phyloP scores from a whole-genome alignment of 2,329 filamentous ascomycete genomes.

The Fusarium agapanthi region DNA sequence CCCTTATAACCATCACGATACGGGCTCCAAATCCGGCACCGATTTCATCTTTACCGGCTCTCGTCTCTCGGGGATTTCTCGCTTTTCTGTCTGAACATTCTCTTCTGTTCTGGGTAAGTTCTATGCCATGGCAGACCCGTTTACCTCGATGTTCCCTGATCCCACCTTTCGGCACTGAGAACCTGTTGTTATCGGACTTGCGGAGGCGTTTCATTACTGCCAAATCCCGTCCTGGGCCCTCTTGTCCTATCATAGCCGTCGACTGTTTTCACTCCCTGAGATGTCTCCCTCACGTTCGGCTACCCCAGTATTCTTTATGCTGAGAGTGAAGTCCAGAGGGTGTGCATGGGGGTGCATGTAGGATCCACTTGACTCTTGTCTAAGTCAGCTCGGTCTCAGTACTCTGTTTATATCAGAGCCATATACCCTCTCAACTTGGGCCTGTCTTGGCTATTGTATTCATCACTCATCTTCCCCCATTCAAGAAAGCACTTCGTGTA shows the following conservation, averaged over 20 bases:
- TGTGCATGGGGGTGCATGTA: constrained; percentile 37
- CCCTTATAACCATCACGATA: constrained; percentile 21
- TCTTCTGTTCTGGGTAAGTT: constrained; percentile 38
- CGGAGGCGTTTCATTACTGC: constrained; percentile 32
- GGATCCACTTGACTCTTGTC: constrained; percentile 44
- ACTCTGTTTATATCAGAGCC: constrained; percentile 40
- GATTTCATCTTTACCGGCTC: constrained; percentile 11
- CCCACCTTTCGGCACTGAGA: constrained; percentile 35
- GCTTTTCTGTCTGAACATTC: constrained; percentile 23
- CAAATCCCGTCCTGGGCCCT: not conserved
- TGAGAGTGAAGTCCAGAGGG: constrained; percentile 24
- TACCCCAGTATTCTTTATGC: not conserved
- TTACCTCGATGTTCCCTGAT: constrained; percentile 26
- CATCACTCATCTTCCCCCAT: constrained; percentile 13
- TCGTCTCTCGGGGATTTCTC: constrained; percentile 36
- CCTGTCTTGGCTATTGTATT: constrained; percentile 1
- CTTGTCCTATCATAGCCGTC: constrained; percentile 28
- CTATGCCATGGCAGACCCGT: constrained; percentile 23
- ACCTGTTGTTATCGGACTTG: constrained; percentile 35
- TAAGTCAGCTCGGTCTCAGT: constrained; percentile 42
- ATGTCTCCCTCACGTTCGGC: constrained; percentile 11
- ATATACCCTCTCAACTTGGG: constrained; percentile 30
- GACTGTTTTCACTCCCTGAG: constrained; percentile 16
- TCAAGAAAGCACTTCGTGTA: constrained; percentile 51
- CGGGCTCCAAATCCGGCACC: constrained; percentile 18